phyloP scores from a whole-genome alignment of 2,329 filamentous ascomycete species.

The Calycina herbarum region DNA sequence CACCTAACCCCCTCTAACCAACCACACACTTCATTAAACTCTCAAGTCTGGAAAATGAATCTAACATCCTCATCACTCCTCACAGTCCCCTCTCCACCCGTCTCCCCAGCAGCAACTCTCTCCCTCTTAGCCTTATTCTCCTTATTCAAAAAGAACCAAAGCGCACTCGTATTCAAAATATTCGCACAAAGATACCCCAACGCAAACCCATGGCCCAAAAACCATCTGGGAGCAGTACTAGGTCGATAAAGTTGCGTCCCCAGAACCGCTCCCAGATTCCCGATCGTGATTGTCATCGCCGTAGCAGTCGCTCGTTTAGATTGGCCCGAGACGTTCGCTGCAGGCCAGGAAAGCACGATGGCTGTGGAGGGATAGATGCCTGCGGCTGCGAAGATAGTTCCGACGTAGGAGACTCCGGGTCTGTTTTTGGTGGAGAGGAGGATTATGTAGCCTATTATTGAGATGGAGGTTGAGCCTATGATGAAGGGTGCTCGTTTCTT shows the following conservation, averaged over 20 bases:
- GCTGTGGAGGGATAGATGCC: constrained; percentile 68
- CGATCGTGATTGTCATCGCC: constrained; percentile 71
- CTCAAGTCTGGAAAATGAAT: constrained; percentile 59
- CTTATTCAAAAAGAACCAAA: constrained; percentile 55
- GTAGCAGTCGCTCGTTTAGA: constrained; percentile 69
- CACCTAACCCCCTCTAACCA: background rate
- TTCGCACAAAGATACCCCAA: constrained; percentile 64
- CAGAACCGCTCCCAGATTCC: constrained; percentile 66
- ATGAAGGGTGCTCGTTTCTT: constrained; percentile 63
- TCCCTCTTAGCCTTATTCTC: constrained; percentile 57
- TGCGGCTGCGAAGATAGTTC: constrained; percentile 62
- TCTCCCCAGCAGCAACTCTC: constrained; percentile 48
- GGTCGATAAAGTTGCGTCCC: constrained; percentile 69
- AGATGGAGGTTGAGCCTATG: constrained; percentile 55
- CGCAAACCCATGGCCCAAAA: constrained; percentile 67
- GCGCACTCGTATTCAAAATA: constrained; percentile 49
- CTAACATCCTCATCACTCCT: constrained; percentile 61
- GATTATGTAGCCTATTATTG: constrained; percentile 62
- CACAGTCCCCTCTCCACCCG: constrained; percentile 50
- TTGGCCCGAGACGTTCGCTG: constrained; percentile 70
- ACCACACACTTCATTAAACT: background rate
- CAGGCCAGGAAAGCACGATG: constrained; percentile 66
- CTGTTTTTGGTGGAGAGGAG: constrained; percentile 47
- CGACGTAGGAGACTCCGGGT: constrained; percentile 59
- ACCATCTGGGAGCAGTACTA: constrained; percentile 59